These are phyloP conservation scores for Posidonia australis DNA, from an alignment of 106 monocot species.

Conservation along the genomic window DNA sequence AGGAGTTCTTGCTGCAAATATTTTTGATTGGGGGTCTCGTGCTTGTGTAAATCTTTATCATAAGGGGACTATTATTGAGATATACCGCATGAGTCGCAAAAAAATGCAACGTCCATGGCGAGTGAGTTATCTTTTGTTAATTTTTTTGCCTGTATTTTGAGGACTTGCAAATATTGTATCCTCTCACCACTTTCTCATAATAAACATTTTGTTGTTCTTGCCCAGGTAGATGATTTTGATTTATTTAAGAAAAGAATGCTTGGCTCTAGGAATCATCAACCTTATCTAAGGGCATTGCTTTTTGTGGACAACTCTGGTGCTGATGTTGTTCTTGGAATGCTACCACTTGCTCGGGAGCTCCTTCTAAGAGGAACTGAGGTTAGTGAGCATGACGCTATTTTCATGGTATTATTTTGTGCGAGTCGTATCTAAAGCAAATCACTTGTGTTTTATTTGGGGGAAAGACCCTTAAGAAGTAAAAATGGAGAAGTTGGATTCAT, in stretches of 20 bases:
- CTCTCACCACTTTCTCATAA: background rate
- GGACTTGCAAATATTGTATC: background rate
- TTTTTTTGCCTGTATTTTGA: background rate
- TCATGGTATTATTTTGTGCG: background rate
- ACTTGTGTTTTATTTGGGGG: background rate
- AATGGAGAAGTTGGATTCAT: background rate
- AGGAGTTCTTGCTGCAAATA: constrained; percentile 98
- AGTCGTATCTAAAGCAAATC: background rate
- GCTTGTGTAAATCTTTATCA: constrained; percentile 97
- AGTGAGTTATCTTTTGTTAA: constrained; percentile 19
- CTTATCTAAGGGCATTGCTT: constrained; percentile 82
- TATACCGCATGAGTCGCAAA: constrained; percentile 98
- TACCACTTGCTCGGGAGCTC: constrained; percentile 87
- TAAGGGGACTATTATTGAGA: constrained; percentile 96
- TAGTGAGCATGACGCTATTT: background rate
- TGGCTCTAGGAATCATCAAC: constrained; percentile 19
- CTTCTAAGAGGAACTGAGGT: constrained; percentile 88
- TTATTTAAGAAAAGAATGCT: constrained; percentile 70
- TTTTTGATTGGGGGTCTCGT: constrained; percentile 99
- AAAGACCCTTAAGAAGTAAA: no score
- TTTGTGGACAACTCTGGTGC: constrained; percentile 99
- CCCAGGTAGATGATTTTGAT: constrained; percentile 97
- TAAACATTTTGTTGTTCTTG: constrained; percentile 4
- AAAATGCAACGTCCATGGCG: constrained; percentile 99
- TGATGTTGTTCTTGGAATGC: constrained; percentile 97